Conservation (phyloP, 768 basidiomycete species). For the Russula emetica region DNA sequence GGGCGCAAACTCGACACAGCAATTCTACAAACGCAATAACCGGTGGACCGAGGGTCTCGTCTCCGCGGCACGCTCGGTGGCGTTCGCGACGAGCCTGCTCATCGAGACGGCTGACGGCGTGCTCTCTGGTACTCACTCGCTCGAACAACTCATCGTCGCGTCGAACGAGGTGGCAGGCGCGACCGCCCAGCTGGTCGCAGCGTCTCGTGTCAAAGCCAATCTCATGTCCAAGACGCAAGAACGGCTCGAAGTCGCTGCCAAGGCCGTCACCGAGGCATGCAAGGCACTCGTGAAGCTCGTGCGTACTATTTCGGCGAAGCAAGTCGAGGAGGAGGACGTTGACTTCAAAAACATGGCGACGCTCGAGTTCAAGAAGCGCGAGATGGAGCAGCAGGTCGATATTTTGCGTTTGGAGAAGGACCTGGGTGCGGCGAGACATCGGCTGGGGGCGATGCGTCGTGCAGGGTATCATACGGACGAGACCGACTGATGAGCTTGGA, state of each 20-base stretch:
- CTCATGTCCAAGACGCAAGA: constrained; percentile 99
- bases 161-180: constrained; percentile 98
- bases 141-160: constrained; percentile 99
- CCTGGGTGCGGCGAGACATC: no score
- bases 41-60: constrained; percentile 99
- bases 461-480: no score
- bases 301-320: constrained; percentile 86
- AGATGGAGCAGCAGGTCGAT: constrained; percentile 99
- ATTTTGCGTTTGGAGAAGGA: no score
- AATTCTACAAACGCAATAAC: constrained; percentile 99
- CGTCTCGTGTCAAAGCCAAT: constrained; percentile 96
- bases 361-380: constrained; percentile 92
- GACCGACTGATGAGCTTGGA: no score
- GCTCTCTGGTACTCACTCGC: constrained; percentile 89
- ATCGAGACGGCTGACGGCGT: constrained; percentile 99
- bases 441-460: no score
- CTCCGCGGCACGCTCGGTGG: constrained; percentile 95
- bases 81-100: constrained; percentile 90
- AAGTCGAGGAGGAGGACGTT: constrained; percentile 72
- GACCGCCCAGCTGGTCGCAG: constrained; percentile 97
- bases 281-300: constrained; percentile 95
- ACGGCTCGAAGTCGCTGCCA: constrained; percentile 90
- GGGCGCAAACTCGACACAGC: constrained; percentile 86
- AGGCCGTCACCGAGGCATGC: constrained; percentile 96
- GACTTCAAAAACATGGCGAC: constrained; percentile 89